Percentiles rank a stretch among this genome's conserved stretches.
Conservation (phyloP, 78 protist genomes). For the Guillardia theta region DNA sequence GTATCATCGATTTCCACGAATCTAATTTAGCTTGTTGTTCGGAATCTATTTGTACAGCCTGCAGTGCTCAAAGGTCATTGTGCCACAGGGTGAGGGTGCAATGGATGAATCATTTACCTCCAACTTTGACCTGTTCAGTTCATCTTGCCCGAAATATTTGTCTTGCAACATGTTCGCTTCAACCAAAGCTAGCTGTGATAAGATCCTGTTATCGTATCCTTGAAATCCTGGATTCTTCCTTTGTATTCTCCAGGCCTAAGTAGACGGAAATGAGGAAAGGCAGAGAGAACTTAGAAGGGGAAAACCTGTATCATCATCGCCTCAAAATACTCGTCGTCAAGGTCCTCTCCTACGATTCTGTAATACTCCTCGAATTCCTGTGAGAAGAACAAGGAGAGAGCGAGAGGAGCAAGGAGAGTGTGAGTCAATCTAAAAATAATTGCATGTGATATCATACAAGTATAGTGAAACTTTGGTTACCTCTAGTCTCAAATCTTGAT, state of each 20-base stretch:
- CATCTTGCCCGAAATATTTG: neutral
- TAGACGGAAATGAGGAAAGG: too few species aligned
- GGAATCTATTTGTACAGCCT: neutral
- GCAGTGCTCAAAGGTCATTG: neutral
- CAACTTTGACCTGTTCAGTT: neutral
- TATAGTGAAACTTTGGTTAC: too few species aligned
- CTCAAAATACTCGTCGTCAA: neutral
- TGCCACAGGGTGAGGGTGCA: neutral
- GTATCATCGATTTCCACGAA: neutral
- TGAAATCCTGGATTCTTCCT: neutral
- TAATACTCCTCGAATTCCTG: neutral
- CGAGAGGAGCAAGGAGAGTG: too few species aligned
- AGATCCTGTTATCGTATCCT: neutral
- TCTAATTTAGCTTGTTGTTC: neutral
- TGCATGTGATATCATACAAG: too few species aligned
- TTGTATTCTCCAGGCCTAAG: neutral
- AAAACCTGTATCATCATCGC: neutral
- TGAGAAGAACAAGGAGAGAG: neutral
- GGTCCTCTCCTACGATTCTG: neutral
- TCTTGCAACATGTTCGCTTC: neutral
- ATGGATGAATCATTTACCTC: neutral
- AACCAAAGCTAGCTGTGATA: neutral
- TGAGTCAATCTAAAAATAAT: too few species aligned
- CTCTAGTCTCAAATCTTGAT: too few species aligned
- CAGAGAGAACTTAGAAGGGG: too few species aligned